These are phyloP conservation scores for Vickermania spadyakhi DNA, from an alignment of 208 protist species.

Conservation along the genomic window DNA sequence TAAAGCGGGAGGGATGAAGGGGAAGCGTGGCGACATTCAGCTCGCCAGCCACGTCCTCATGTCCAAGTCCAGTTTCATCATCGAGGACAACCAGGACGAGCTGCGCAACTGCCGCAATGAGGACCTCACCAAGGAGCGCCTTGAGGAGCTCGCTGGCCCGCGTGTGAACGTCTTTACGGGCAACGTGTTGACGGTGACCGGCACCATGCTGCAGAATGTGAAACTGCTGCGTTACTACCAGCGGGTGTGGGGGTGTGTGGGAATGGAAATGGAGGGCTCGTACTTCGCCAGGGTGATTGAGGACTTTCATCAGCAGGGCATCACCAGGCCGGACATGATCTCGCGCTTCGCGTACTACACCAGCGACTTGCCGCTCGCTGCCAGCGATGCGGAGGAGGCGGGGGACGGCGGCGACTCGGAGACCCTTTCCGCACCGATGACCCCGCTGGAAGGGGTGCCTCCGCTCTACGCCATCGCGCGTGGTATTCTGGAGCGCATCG, in stretches of 20 bases:
- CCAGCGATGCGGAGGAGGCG: constrained; percentile 29
- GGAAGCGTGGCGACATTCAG: constrained; percentile 84
- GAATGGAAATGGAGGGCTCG: constrained; percentile 84
- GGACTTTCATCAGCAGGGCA: constrained; percentile 71
- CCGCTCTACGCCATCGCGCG: constrained; percentile 81
- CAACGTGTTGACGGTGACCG: constrained; percentile 75
- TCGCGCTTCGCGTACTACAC: constrained; percentile 87
- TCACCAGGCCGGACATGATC: constrained; percentile 38
- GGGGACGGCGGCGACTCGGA: constrained; percentile 12
- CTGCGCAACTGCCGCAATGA: constrained; percentile 77
- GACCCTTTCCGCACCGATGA: constrained; percentile 73
- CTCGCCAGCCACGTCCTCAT: constrained; percentile 77
- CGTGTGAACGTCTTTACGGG: constrained; percentile 46
- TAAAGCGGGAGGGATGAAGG: constrained; percentile 81
- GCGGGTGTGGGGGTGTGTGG: constrained; percentile 71
- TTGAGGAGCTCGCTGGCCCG: constrained; percentile 46
- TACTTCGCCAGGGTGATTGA: constrained; percentile 84
- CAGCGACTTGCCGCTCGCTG: constrained; percentile 70
- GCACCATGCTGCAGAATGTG: constrained; percentile 85
- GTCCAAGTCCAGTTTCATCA: constrained; percentile 73
- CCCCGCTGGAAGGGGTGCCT: constrained; percentile 63
- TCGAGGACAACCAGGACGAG: constrained; percentile 80
- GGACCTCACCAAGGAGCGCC: constrained; percentile 37
- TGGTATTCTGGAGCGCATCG: constrained; percentile 60
- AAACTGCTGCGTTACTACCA: constrained; percentile 74